Evolutionary conservation across 2,329 filamentous ascomycete genomes (phyloP).

Genomic region (Scedosporium minutisporum): DNA sequence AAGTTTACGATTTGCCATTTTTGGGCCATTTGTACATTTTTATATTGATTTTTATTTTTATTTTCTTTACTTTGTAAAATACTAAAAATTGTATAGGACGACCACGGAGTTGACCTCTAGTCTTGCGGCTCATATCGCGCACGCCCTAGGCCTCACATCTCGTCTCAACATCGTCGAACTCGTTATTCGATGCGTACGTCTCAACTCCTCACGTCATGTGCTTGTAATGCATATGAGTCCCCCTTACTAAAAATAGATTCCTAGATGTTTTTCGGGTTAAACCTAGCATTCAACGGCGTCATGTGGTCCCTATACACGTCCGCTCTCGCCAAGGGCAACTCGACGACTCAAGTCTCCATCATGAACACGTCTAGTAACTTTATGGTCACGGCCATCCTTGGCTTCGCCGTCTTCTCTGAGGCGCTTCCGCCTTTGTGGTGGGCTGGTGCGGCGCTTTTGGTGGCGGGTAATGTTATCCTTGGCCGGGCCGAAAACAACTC

Average conservation of each 20-base stretch:
- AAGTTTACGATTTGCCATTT: no score
- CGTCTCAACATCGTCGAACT: constrained; percentile 36
- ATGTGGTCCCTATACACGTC: constrained; percentile 82
- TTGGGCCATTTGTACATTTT: no score
- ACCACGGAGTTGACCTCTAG: constrained; percentile 45
- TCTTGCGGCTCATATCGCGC: constrained; percentile 35
- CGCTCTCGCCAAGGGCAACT: constrained; percentile 63
- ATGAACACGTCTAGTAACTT: constrained; percentile 80
- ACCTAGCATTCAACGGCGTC: constrained; percentile 64
- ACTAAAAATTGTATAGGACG: constrained; percentile 27
- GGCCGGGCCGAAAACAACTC: constrained; percentile 57
- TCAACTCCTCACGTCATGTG: not conserved
- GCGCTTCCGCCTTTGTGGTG: constrained; percentile 66
- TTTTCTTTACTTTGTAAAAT: no score
- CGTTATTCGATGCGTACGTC: constrained; percentile 37
- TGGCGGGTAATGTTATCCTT: constrained; percentile 70
- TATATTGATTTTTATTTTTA: no score
- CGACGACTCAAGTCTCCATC: constrained; percentile 70
- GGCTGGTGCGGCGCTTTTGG: constrained; percentile 60
- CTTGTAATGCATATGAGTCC: not conserved
- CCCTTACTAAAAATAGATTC: not conserved
- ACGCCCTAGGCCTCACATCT: constrained; percentile 30
- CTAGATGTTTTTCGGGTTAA: constrained; percentile 65
- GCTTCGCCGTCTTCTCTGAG: constrained; percentile 62
- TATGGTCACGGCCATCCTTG: constrained; percentile 64